Evolutionary conservation across 768 basidiomycete genomes (phyloP), one percentile per base, ranked within the genome.

Genomic region (Leccinum disarticulatum): DNA sequence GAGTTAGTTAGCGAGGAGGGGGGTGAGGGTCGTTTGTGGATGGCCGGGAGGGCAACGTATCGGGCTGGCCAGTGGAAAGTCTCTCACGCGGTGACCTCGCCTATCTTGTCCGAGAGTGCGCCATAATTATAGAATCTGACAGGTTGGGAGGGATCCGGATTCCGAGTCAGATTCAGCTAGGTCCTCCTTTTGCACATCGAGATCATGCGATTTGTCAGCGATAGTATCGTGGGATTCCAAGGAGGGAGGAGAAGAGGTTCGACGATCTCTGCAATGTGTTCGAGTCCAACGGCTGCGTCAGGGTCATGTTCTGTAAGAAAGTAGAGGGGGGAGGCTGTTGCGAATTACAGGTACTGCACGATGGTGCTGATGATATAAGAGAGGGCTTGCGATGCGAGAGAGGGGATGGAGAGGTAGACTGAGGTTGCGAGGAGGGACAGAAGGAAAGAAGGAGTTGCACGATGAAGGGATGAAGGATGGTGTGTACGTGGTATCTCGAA

Each of bases 81-180:
- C 65, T 54, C 58, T 61, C 56, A 49, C 56, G 17, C 49, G 58
- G 41, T 88, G 0, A 92, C 88, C 73, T 96, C 93, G 13, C 95
- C 95, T 57, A 97, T 91, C 76, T 93, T 95, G 74, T 93, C 86
- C 0, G 90, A 90, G 10, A 94, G 79, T n/a, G 84, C 80, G n/a
- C 94, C 95, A 67, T 97, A 96, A 68, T 86, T 81, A 65, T 86
- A 90, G 22, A 60, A 67, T 6, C 58, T 56, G 2, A 58, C 61
- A 4, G 50, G 58, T 8, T 62, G 64, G 30, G 68, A 57, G 14
- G 25, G 61, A 57, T 19, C 70, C 69, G 17, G 73, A 64, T 49
- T 66, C 70, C 4, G 68, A 66, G 28, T 72, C 70, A 9, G 73
- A 74, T 33, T 76, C 75, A 7, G 74, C 67, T 10, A 73, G 74